Conservation (phyloP, 2,329 filamentous ascomycete species). For the Monosporascus ibericus region DNA sequence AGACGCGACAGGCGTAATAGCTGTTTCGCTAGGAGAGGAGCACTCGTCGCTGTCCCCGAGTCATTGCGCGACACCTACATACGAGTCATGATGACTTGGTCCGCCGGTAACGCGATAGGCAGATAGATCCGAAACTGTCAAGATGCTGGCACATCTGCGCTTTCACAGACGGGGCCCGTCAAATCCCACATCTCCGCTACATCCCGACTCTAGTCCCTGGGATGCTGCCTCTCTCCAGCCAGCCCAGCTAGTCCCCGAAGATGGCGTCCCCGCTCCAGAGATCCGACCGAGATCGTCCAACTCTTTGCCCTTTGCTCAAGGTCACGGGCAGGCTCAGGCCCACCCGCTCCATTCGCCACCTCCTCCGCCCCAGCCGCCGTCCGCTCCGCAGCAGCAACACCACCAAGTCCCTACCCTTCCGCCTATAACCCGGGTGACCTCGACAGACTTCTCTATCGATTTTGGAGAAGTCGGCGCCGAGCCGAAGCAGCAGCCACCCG, state of each 20-base stretch:
- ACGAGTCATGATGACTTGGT: neutral
- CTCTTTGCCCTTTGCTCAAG: constrained; percentile 23
- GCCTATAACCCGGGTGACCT: constrained; percentile 44
- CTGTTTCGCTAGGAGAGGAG: too few species aligned
- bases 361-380: constrained; percentile 24
- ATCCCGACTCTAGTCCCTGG: constrained; percentile 38
- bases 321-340: constrained; percentile 23
- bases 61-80: neutral
- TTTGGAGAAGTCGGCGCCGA: constrained; percentile 9
- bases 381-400: constrained; percentile 16
- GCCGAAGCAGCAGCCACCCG: neutral
- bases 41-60: too few species aligned
- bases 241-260: constrained; percentile 34
- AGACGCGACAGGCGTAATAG: too few species aligned
- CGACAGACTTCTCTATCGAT: constrained; percentile 24
- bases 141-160: constrained; percentile 49
- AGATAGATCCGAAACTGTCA: neutral
- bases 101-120: neutral
- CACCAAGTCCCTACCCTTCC: constrained; percentile 29
- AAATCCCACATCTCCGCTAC: constrained; percentile 46
- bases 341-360: constrained; percentile 29
- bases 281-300: constrained; percentile 28
- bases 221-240: constrained; percentile 33
- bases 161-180: constrained; percentile 53
- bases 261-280: constrained; percentile 41